Conservation (phyloP, 2,329 filamentous ascomycete species). For the Ceratocystis harringtonii region DNA sequence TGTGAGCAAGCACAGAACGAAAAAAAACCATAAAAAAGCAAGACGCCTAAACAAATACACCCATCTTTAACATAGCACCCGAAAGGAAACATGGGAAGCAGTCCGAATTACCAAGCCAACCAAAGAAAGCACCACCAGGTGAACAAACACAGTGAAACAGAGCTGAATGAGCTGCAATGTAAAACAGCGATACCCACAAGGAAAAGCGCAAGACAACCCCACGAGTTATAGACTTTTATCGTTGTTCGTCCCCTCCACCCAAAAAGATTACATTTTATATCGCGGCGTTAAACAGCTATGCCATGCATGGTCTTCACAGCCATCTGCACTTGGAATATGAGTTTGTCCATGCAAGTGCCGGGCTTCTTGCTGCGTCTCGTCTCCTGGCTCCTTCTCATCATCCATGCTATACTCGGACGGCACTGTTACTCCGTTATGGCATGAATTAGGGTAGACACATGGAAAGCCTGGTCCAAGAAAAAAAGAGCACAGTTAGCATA, state of each 20-base stretch:
- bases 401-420: not conserved
- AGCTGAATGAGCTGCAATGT: too few relatives aligned
- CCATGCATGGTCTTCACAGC: not conserved
- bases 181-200: not conserved
- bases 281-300: not conserved
- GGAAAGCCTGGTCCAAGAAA: slow-evolving; percentile 24
- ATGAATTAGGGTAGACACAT: slow-evolving; percentile 29
- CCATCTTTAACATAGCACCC: not conserved
- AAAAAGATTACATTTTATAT: not conserved
- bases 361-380: not conserved
- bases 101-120: not conserved
- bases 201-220: not conserved
- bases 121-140: not conserved
- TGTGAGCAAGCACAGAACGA: not conserved
- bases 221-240: not conserved
- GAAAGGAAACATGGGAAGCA: not conserved
- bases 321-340: not conserved
- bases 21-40: not conserved
- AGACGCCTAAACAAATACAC: not conserved
- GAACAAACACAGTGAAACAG: not conserved
- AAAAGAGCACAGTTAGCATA: slow-evolving; percentile 6
- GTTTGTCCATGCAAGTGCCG: not conserved
- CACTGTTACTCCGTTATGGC: slow-evolving; percentile 23
- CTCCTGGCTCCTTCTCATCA: not conserved
- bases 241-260: too few relatives aligned